Percentiles rank a stretch among this genome's conserved stretches.
Conservation (phyloP, 2,329 filamentous ascomycete species). For the Apiospora malaysiana region DNA sequence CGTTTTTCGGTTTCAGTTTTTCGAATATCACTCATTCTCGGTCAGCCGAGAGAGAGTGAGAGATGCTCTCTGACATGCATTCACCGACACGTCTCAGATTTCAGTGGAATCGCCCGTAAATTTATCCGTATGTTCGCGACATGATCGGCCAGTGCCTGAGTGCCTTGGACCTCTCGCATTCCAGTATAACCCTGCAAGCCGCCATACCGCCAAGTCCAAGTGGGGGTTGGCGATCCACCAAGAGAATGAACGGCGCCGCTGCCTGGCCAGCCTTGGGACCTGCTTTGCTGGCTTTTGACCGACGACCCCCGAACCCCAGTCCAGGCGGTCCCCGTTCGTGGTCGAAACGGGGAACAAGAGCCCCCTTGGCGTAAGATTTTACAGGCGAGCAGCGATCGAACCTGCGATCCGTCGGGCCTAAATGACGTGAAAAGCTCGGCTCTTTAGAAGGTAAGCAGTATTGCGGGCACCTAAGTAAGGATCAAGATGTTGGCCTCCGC, state of each 20-base stretch:
- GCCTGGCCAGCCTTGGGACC: conserved; percentile 13
- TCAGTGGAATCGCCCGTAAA: not conserved
- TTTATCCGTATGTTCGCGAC: not conserved
- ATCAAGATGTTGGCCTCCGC: not conserved
- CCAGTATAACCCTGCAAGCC: conserved; percentile 5
- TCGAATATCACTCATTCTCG: not conserved
- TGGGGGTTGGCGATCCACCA: not conserved
- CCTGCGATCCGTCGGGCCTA: not conserved
- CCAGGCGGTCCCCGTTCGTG: not conserved
- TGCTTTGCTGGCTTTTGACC: conserved; percentile 12
- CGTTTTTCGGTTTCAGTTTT: not conserved
- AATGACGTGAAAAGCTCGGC: conserved; percentile 1
- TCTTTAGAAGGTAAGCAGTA: not conserved
- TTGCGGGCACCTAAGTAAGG: not conserved
- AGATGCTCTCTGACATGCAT: not conserved
- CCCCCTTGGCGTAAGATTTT: conserved; percentile 5
- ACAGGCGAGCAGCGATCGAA: not conserved
- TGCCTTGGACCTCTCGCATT: not conserved
- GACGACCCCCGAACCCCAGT: not conserved
- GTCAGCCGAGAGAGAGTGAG: not conserved
- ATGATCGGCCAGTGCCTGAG: not conserved
- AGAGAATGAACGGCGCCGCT: not conserved
- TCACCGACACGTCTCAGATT: not conserved
- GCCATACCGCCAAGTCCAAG: conserved; percentile 11
- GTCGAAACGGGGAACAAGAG: not conserved